Evolutionary conservation across 768 basidiomycete genomes (phyloP).

Genomic region (Boletus speciosus): DNA sequence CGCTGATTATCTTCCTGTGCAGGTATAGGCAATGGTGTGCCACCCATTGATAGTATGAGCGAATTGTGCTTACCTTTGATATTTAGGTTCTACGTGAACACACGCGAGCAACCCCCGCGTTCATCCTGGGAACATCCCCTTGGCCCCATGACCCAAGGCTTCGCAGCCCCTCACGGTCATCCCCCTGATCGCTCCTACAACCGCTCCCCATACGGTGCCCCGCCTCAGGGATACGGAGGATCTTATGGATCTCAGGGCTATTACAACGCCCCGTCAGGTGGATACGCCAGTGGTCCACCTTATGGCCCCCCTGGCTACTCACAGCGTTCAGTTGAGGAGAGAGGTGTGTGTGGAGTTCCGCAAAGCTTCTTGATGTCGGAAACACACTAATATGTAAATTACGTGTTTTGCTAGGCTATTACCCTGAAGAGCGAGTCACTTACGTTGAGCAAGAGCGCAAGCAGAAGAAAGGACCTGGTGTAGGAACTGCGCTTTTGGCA

Average conservation of each 20-base stretch:
- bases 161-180: constrained; percentile 37
- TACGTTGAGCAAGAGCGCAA: constrained; percentile 37
- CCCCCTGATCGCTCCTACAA: constrained; percentile 38
- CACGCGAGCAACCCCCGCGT: constrained; percentile 54
- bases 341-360: constrained; percentile 18
- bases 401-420: constrained; percentile 26
- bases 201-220: constrained; percentile 30
- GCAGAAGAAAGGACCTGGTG: constrained; percentile 47
- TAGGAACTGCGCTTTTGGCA: constrained; percentile 45
- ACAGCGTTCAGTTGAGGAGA: constrained; percentile 2
- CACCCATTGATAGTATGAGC: neutral
- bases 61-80: neutral
- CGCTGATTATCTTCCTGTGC: constrained; percentile 25
- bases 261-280: constrained; percentile 12
- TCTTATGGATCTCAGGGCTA: constrained; percentile 14
- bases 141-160: constrained; percentile 40
- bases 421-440: constrained; percentile 30
- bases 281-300: constrained; percentile 10
- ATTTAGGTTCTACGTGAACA: constrained; percentile 76
- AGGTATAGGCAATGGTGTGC: constrained; percentile 68
- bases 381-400: neutral
- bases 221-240: constrained; percentile 21
- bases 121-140: constrained; percentile 70
- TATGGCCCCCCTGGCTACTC: constrained; percentile 1
- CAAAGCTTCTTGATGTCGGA: neutral